Evolutionary conservation across 2,329 filamentous ascomycete genomes (phyloP), one percentile per base, ranked within the genome.

Genomic region (Botrytis medusae): DNA sequence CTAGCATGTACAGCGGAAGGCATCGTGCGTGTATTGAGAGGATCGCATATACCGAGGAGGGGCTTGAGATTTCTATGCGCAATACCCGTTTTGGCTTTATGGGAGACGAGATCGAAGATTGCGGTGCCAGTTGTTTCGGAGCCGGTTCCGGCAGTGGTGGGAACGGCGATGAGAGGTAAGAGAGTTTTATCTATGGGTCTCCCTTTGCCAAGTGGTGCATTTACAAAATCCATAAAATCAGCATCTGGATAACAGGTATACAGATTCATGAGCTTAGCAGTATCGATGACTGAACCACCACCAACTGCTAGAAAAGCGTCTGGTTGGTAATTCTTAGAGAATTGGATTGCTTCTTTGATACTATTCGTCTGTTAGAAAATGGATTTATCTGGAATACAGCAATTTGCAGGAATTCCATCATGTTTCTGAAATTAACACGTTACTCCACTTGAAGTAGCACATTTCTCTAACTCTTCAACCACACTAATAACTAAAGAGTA

Each of bases 221-320:
- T 98, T 82, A 99, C 96, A 79, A 99, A 99, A 85, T 99, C 95
- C 51, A 98, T 87, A 81, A 99, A 98, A 78, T 96, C 93, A 48
- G 95, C 95, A 12, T 98, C 92, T 0, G 95, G 95, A 81, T 94
- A 98, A 75, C 90, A 91, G 0, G 91, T 93, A 84, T 98, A 98
- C 0, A 99, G 87, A 81, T 99, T 99, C 95, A 99, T 98, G 73
- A 99, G 87, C 84, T 99, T 99, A 72, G 96, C 95, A 0, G 96
- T 99, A 83, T 99, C 96, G 77, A 99, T 99, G 77, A 98, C 96
- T 57, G 94, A 97, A 54, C 96, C 96, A 78, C 94, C 91, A 29
- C 93, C 96, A 25, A 99, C 96, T 34, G 96, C 96, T 25, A 99
- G 87, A 82, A 97, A 98, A 3, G 93, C 94, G 83, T 98, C 96